Base-by-base conservation (phyloP, 768 basidiomycete species). In the Brasilioporus rufonigricans region DNA sequence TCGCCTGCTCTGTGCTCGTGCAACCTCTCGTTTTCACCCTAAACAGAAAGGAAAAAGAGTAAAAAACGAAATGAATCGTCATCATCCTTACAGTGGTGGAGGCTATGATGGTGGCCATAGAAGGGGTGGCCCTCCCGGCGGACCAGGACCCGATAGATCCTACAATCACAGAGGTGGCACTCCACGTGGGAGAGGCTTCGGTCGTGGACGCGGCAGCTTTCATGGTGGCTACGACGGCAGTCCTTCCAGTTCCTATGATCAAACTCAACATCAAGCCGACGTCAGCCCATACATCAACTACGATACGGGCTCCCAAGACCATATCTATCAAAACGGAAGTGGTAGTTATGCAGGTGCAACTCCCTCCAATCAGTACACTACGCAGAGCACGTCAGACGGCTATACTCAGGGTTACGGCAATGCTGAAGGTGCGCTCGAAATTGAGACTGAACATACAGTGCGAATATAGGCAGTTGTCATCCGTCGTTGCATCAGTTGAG, bases 341-440 rank as follows among this genome's bases (percentile, higher is more conserved):
- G 77, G 75, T 76, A 78, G 73, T 74, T 81, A 80, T 74, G 79
- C 67, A 38, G 64, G 73, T 71, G 73, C 73, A 73, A 75, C 75
- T 61, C 71, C 80, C 53, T 71, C 83, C 61, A 71, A 77, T 66
- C 78, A 83, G 68, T 85, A 80, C 74, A 75, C 74, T 65, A 62
- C 73, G 64, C 70, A 78, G 70, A 63, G 55, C 60, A 67, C 76
- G 59, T 71, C 79, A 68, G 74, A 76, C 57, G 80, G 79, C 52
- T 78, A 71, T 58, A 58, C 77, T 71, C 84, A 87, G 74, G 84
- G 76, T 59, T 87, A 81, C 72, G 82, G 80, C 74, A 80, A 71
- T 62, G 76, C 74, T 76, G 89, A 91, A 92, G 90, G 90, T 93
- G 82, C 89, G 90, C 89, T 86, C 75, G 78, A 81, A 66, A 72